Evolutionary conservation across 208 protist genomes (phyloP), one percentile per base, ranked within the genome.

Genomic region (Trypanosoma cruzi): DNA sequence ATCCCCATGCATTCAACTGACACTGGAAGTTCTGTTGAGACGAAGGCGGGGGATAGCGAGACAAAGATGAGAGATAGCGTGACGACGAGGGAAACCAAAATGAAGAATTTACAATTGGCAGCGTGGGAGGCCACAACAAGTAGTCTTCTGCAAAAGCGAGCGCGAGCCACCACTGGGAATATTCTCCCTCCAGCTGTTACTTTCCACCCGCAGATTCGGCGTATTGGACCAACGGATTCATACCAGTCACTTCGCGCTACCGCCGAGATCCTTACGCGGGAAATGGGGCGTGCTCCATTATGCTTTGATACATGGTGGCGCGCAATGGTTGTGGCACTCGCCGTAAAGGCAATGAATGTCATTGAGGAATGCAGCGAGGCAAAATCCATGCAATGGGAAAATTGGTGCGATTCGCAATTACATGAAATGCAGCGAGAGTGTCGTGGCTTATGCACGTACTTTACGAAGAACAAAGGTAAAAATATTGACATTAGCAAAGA

Each of bases 231-330:
- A 0, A 68, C 68, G 22, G 73, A 89, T 77, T 75, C 84, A n/a
- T 58, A 73, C 14, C 71, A 77, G 6, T 60, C 85, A 18, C 68
- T 96, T 22, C 54, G 64, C 20, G 79, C 81, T 1, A 81, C 88
- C 3, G 53, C 72, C 11, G 48, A 75, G 1, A 54, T 67, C 22
- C 86, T 96, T 37, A 26, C 65, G 48, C 36, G 44, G 4, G 88
- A 92, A 64, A 66, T 72, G 22, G 52, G 54, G n/a, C 48, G 73
- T 2, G 66, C 77, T 16, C 90, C 90, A 22, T 62, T 87, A n/a
- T 90, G 87, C 59, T 94, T 96, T 67, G 90, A 96, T 52, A 79
- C 85, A 29, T 96, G 91, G 88, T 96, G 91, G 88, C 86, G 88
- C 48, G 84, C 81, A 10, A 92, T 94, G 81, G 78, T 89, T 1